phyloP scores from a whole-genome alignment of 2,329 filamentous ascomycete species.

The Thielaviopsis musarum region DNA sequence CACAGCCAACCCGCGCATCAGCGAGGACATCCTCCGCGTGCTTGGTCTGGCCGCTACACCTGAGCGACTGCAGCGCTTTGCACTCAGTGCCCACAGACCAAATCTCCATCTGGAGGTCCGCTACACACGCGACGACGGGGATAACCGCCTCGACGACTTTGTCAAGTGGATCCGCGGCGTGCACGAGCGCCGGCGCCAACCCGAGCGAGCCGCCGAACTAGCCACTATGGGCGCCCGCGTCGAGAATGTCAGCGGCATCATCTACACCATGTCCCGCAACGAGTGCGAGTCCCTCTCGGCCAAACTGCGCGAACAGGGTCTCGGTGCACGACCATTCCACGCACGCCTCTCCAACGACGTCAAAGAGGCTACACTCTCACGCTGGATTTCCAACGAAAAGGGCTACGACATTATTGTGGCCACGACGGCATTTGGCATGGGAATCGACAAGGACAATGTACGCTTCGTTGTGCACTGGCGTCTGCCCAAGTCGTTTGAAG shows the following conservation, averaged over 20 bases:
- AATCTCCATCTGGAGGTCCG: slow-evolving; percentile 87
- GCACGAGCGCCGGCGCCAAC: slow-evolving; percentile 47
- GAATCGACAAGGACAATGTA: slow-evolving; percentile 89
- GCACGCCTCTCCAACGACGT: slow-evolving; percentile 48
- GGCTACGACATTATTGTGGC: slow-evolving; percentile 88
- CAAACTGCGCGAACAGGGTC: slow-evolving; percentile 47
- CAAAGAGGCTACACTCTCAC: slow-evolving; percentile 53
- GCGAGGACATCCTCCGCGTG: slow-evolving; percentile 64
- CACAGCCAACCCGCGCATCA: slow-evolving; percentile 67
- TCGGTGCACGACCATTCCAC: slow-evolving; percentile 60
- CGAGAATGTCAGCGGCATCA: slow-evolving; percentile 57
- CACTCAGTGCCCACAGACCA: slow-evolving; percentile 65
- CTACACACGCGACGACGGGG: slow-evolving; percentile 60
- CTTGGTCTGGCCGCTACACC: slow-evolving; percentile 46
- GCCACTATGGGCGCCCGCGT: slow-evolving; percentile 33
- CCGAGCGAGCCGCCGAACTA: slow-evolving; percentile 43
- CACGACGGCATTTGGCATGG: slow-evolving; percentile 94
- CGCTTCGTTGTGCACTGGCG: slow-evolving; percentile 93
- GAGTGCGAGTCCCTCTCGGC: slow-evolving; percentile 58
- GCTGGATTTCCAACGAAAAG: slow-evolving; percentile 55
- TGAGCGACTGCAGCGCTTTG: slow-evolving; percentile 53
- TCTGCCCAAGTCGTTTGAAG: slow-evolving; percentile 83
- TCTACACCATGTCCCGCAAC: slow-evolving; percentile 59
- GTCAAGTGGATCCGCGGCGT: slow-evolving; percentile 59
- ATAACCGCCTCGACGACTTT: slow-evolving; percentile 57